Percentiles rank a stretch among this genome's conserved stretches.
These are phyloP conservation scores for Xylaria bambusicola DNA, from an alignment of 495 filamentous ascomycete genomes.

Conservation along the genomic window DNA sequence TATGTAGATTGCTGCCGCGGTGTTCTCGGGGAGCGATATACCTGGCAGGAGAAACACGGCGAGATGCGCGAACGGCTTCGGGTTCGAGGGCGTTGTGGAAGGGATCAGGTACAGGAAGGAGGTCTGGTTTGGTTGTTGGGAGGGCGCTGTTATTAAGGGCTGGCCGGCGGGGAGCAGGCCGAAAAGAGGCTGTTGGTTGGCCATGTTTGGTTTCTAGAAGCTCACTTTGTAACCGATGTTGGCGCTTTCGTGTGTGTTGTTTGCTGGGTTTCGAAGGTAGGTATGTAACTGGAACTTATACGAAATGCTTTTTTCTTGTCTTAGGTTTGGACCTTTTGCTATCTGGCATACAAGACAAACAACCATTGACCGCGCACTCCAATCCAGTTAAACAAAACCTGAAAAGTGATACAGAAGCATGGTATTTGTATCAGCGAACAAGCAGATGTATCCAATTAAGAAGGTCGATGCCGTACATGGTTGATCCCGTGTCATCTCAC, in stretches of 20 bases:
- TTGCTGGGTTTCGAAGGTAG: no score
- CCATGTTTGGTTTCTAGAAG: not conserved
- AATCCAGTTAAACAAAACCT: no score
- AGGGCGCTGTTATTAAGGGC: conserved; percentile 46
- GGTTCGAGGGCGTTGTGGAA: conserved; percentile 21
- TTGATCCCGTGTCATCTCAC: no score
- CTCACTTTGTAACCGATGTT: not conserved
- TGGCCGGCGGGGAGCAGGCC: conserved; percentile 55
- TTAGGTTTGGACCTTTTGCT: no score
- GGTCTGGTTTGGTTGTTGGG: conserved; percentile 39
- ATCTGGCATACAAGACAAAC: no score
- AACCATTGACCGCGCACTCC: no score
- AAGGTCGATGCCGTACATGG: no score
- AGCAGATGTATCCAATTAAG: no score
- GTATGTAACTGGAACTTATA: no score
- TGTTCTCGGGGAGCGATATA: conserved; percentile 67
- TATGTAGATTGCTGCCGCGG: conserved; percentile 87
- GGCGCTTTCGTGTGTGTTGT: not conserved
- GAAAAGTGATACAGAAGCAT: no score
- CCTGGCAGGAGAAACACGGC: conserved; percentile 89
- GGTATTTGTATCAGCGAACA: no score
- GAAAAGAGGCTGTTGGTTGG: conserved; percentile 37
- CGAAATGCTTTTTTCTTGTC: no score
- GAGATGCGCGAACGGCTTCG: conserved; percentile 68
- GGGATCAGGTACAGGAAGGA: conserved; percentile 51